Evolutionary conservation across 2,329 filamentous ascomycete species (phyloP).

Genomic region (Phialophora chinensis): DNA sequence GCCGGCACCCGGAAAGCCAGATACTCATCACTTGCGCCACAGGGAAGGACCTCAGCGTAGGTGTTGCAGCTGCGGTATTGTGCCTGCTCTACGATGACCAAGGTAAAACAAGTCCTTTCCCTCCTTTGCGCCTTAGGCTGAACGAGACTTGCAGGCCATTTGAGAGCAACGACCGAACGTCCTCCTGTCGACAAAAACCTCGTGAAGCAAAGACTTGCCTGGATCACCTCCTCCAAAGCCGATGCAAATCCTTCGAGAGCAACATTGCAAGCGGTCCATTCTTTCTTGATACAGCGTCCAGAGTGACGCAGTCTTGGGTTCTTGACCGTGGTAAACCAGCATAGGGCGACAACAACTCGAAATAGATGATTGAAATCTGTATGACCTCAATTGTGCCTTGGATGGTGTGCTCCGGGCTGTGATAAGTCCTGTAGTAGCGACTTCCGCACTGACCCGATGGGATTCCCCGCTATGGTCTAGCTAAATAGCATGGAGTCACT

Average conservation of each 20-base stretch:
- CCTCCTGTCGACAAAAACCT: slow-evolving; percentile 70
- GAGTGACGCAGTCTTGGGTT: slow-evolving; percentile 29
- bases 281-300: slow-evolving; percentile 72
- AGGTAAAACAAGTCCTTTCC: slow-evolving; percentile 53
- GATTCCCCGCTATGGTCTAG: background rate
- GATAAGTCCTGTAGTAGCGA: background rate
- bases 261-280: slow-evolving; percentile 90
- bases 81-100: slow-evolving; percentile 74
- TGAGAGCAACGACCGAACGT: slow-evolving; percentile 25
- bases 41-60: slow-evolving; percentile 81
- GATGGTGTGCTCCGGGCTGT: background rate
- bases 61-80: slow-evolving; percentile 74
- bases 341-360: background rate
- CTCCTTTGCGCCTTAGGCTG: slow-evolving; percentile 7
- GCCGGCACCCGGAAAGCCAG: slow-evolving; percentile 41
- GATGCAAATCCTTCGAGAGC: slow-evolving; percentile 82
- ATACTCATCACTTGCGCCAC: slow-evolving; percentile 73
- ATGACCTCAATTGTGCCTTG: background rate
- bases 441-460: too few species aligned
- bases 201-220: slow-evolving; percentile 78
- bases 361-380: background rate
- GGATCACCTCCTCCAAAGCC: slow-evolving; percentile 78
- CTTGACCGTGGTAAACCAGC: background rate
- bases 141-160: slow-evolving; percentile 17
- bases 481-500: too few species aligned